phyloP scores from a whole-genome alignment of 2,329 filamentous ascomycete species.

The Botrytis elliptica region DNA sequence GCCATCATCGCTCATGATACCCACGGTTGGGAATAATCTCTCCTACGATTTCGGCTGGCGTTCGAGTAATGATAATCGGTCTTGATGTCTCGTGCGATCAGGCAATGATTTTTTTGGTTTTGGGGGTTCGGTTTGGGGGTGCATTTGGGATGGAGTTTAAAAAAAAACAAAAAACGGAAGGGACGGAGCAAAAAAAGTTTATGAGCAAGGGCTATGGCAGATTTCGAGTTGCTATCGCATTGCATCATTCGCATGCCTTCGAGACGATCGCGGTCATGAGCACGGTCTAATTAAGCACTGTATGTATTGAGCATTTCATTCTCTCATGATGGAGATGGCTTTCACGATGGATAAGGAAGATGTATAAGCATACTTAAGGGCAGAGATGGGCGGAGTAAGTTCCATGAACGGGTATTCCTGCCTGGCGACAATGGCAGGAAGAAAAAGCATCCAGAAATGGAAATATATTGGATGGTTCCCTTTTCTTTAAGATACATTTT shows the following conservation, averaged over 20 bases:
- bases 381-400: not conserved
- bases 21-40: slow-evolving; percentile 27
- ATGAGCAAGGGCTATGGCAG: not conserved
- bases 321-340: slow-evolving; percentile 3
- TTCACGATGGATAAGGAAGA: not conserved
- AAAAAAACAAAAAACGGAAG: slow-evolving; percentile 11
- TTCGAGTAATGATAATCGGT: not conserved
- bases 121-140: not conserved
- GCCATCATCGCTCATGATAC: slow-evolving; percentile 34
- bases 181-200: not conserved
- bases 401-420: not conserved
- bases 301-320: slow-evolving; percentile 17
- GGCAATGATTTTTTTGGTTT: slow-evolving; percentile 1
- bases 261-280: not conserved
- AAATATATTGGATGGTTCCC: not conserved
- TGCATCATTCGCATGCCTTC: slow-evolving; percentile 3
- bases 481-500: not conserved
- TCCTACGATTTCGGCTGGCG: slow-evolving; percentile 10
- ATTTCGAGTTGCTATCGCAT: not conserved
- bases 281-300: slow-evolving; percentile 1
- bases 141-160: slow-evolving; percentile 17
- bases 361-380: not conserved
- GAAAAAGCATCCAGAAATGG: not conserved
- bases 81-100: slow-evolving; percentile 13
- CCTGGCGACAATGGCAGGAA: slow-evolving; percentile 5